These are phyloP conservation scores for Jimgerdemannia lactiflua DNA, from an alignment of 192 early-diverging fungal species.

Conservation along the genomic window DNA sequence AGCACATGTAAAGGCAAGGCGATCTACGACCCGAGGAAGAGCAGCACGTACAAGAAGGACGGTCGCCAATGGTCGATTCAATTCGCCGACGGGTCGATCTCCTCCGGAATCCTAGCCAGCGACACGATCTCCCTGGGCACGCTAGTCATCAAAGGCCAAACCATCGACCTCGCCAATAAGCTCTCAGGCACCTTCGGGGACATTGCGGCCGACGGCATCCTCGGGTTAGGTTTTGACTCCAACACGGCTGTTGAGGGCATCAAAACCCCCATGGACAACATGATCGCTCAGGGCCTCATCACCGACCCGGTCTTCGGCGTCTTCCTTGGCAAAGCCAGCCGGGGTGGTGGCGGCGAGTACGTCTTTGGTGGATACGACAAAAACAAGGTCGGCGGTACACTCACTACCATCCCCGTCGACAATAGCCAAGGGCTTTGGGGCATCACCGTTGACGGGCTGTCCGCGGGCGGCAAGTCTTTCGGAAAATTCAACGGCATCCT, in stretches of 20 bases:
- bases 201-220: constrained; percentile 59
- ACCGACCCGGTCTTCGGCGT: constrained; percentile 32
- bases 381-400: constrained; percentile 30
- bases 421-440: constrained; percentile 25
- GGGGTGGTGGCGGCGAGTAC: constrained; percentile 42
- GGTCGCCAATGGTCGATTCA: constrained; percentile 57
- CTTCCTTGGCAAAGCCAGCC: constrained; percentile 29
- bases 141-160: constrained; percentile 53
- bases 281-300: constrained; percentile 48
- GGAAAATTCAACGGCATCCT: constrained; percentile 29
- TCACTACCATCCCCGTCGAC: constrained; percentile 40
- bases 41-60: constrained; percentile 19
- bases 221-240: constrained; percentile 60
- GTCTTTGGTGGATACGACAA: constrained; percentile 44
- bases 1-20: too few species aligned
- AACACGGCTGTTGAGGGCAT: constrained; percentile 37
- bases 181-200: constrained; percentile 53
- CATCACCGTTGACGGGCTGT: constrained; percentile 6
- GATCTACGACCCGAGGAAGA: constrained; percentile 8
- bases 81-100: constrained; percentile 59
- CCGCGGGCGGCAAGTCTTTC: background rate
- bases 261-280: constrained; percentile 55
- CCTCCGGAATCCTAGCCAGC: constrained; percentile 34
- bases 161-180: constrained; percentile 58
- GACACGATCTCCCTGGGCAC: constrained; percentile 63